Evolutionary conservation across 768 basidiomycete species (phyloP).

Genomic region (Tylopilus sp.): DNA sequence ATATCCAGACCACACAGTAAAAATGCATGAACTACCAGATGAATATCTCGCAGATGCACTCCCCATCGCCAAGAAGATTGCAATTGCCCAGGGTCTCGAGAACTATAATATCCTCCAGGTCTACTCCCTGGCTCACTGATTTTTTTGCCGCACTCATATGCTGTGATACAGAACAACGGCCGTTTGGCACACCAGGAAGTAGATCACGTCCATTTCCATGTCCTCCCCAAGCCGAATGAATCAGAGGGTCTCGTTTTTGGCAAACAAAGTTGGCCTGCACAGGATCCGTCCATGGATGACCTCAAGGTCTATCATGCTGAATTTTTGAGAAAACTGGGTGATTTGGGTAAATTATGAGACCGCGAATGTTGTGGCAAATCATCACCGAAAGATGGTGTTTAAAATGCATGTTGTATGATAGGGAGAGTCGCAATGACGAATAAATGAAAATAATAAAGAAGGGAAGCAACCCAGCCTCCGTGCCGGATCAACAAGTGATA

Average conservation of each 20-base stretch:
- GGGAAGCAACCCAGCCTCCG: too few relatives aligned
- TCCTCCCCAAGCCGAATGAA: conserved; percentile 85
- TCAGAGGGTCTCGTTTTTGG: conserved; percentile 69
- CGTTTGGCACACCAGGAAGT: conserved; percentile 65
- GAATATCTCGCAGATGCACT: conserved; percentile 75
- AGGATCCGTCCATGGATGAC: conserved; percentile 18
- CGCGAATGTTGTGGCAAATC: not conserved
- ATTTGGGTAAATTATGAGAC: conserved; percentile 14
- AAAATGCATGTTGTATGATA: too few relatives aligned
- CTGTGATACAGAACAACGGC: conserved; percentile 59
- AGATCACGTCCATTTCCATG: conserved; percentile 88
- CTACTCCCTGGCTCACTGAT: not conserved
- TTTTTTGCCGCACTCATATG: not conserved
- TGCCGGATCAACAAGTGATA: too few relatives aligned
- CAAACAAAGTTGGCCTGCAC: conserved; percentile 48
- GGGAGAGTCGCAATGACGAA: too few relatives aligned
- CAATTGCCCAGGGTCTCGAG: conserved; percentile 63
- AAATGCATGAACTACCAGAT: conserved; percentile 86
- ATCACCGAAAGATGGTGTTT: not conserved
- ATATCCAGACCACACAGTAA: conserved; percentile 72
- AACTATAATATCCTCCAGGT: conserved; percentile 87
- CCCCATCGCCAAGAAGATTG: conserved; percentile 85
- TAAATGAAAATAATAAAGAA: too few relatives aligned
- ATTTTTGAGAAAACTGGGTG: conserved; percentile 17
- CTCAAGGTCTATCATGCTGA: conserved; percentile 20